phyloP scores from a whole-genome alignment of 345 rosid genomes.

The Bruguiera parviflora region DNA sequence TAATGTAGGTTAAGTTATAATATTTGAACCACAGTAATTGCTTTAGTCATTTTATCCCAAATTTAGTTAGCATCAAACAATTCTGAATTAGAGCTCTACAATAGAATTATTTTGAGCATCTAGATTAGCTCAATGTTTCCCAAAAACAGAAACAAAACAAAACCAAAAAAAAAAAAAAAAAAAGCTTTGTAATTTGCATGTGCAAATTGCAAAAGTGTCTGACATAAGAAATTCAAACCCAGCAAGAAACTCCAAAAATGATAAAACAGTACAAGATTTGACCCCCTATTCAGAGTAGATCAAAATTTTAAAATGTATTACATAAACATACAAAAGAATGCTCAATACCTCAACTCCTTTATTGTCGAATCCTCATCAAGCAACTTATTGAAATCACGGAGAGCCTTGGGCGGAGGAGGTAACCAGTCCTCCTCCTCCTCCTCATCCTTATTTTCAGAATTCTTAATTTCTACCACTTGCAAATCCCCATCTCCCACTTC shows the following conservation, averaged over 20 bases:
- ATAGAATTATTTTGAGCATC: neutral
- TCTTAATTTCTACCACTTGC: slow-evolving; percentile 31
- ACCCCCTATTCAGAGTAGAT: no score
- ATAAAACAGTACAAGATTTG: neutral
- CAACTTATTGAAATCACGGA: slow-evolving; percentile 18
- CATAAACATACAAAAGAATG: no score
- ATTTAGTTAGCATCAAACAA: neutral
- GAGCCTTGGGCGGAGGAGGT: slow-evolving; percentile 57
- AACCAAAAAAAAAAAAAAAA: no score
- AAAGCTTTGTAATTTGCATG: no score
- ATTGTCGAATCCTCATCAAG: slow-evolving; percentile 54
- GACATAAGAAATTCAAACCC: neutral
- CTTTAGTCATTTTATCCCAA: no score
- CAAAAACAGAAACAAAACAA: no score
- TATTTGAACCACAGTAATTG: no score
- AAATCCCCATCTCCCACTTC: slow-evolving; percentile 31
- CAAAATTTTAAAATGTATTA: no score
- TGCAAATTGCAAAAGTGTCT: neutral
- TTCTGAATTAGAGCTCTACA: neutral
- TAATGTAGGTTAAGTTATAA: no score
- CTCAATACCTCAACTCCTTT: slow-evolving; percentile 57
- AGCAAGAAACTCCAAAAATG: neutral
- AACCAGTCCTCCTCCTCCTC: slow-evolving; percentile 60
- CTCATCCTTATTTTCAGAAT: slow-evolving; percentile 22
- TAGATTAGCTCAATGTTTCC: neutral